Evolutionary conservation across 1,139 yeast species (phyloP).

Genomic region (Yamadazyma diospyri): DNA sequence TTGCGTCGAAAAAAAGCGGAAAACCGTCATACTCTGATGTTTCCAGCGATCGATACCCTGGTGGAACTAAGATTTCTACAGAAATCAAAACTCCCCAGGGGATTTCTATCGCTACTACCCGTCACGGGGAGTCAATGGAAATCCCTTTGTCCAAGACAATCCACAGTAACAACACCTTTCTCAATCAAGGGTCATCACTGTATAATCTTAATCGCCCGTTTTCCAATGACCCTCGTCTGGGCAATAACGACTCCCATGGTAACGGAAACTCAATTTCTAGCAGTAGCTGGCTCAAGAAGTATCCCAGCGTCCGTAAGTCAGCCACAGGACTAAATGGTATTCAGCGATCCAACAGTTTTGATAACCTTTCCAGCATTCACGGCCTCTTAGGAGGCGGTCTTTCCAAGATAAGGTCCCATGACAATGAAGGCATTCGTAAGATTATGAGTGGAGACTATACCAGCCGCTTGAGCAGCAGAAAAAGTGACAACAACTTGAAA

Average conservation of each 20-base stretch:
- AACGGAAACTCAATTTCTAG: neutral
- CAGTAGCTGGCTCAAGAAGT: slow-evolving; percentile 25
- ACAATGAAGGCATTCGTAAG: slow-evolving; percentile 8
- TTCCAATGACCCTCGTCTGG: slow-evolving; percentile 7
- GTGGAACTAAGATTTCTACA: slow-evolving; percentile 19
- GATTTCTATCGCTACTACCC: slow-evolving; percentile 78
- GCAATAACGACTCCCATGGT: neutral
- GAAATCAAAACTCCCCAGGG: slow-evolving; percentile 8
- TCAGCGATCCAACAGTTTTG: slow-evolving; percentile 17
- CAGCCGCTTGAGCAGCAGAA: neutral
- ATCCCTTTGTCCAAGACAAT: slow-evolving; percentile 44
- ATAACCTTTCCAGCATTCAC: slow-evolving; percentile 12
- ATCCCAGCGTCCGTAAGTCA: slow-evolving; percentile 18
- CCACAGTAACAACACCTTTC: slow-evolving; percentile 10
- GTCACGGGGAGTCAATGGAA: slow-evolving; percentile 76
- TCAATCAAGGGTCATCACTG: slow-evolving; percentile 4
- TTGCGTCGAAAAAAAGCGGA: slow-evolving; percentile 12
- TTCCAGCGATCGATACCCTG: slow-evolving; percentile 34
- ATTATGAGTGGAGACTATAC: slow-evolving; percentile 10
- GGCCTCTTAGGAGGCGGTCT: slow-evolving; percentile 12
- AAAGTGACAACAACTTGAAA: neutral
- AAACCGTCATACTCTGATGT: slow-evolving; percentile 11
- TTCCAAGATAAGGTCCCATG: slow-evolving; percentile 12
- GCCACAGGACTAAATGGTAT: slow-evolving; percentile 9
- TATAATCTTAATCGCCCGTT: slow-evolving; percentile 3